phyloP scores from a whole-genome alignment of 1,284 basidiomycete species.

The Moniliella sp. region DNA sequence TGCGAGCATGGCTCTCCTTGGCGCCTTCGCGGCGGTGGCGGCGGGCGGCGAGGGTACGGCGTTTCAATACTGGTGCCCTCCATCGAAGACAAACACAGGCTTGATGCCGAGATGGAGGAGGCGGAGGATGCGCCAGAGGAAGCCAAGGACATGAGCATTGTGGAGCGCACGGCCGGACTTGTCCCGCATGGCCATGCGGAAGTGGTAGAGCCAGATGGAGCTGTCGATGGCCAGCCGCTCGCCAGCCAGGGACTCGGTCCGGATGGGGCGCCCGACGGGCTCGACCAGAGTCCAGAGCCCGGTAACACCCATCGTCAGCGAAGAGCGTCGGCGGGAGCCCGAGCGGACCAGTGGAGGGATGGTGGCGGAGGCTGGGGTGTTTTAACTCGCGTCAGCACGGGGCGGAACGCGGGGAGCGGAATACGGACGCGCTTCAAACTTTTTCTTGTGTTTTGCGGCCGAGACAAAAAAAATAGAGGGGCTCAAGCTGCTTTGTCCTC shows the following conservation, averaged over 20 bases:
- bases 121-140: conserved; percentile 60
- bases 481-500: too few species aligned
- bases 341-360: too few species aligned
- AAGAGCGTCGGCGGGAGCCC: too few species aligned
- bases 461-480: too few species aligned
- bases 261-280: conserved; percentile 31
- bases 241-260: conserved; percentile 30
- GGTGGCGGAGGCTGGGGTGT: too few species aligned
- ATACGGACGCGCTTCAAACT: too few species aligned
- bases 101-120: conserved; percentile 69
- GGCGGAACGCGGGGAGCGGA: too few species aligned
- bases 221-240: conserved; percentile 53
- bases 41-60: conserved; percentile 31
- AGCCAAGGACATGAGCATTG: conserved; percentile 87
- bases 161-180: conserved; percentile 70
- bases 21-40: conserved; percentile 45
- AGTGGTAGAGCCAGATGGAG: conserved; percentile 82
- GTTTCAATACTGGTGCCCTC: conserved; percentile 37
- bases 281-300: conserved; percentile 33
- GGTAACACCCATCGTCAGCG: conserved; percentile 28
- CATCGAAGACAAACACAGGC: conserved; percentile 74
- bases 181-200: conserved; percentile 76
- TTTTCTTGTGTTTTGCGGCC: too few species aligned
- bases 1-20: conserved; percentile 25
- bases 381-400: too few species aligned